phyloP scores from a whole-genome alignment of 129 eudicot genomes.

The Artemisia tridentata region DNA sequence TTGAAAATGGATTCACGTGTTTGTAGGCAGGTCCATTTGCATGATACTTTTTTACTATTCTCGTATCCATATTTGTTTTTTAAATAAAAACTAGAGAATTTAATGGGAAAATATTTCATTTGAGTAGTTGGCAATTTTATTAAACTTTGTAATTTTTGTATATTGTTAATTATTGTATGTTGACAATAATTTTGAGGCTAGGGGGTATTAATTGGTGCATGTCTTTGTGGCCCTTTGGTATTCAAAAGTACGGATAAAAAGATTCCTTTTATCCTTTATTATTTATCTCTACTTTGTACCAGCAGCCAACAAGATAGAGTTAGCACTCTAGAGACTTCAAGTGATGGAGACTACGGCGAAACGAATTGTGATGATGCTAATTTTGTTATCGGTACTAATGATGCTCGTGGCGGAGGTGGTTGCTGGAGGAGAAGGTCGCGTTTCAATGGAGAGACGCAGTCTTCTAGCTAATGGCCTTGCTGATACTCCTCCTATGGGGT shows the following conservation, averaged over 20 bases:
- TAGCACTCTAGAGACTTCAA: not conserved
- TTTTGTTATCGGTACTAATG: not conserved
- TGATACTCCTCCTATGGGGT: slow-evolving; percentile 89
- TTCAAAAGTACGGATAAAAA: not conserved
- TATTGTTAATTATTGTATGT: too few relatives aligned
- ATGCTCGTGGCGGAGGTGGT: not conserved
- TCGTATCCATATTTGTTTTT: too few relatives aligned
- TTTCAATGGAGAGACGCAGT: slow-evolving; percentile 32
- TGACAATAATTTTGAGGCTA: too few relatives aligned
- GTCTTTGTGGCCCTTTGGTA: slow-evolving; percentile 10
- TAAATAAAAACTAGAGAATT: too few relatives aligned
- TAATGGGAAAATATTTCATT: too few relatives aligned
- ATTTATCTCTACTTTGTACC: not conserved
- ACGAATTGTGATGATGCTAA: not conserved
- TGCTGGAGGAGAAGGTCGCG: slow-evolving; percentile 12
- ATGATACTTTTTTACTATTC: not conserved
- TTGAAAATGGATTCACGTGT: slow-evolving; percentile 12
- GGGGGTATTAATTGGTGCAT: not conserved
- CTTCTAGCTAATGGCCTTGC: slow-evolving; percentile 71
- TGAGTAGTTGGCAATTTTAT: too few relatives aligned
- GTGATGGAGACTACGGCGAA: slow-evolving; percentile 14
- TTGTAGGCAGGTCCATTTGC: slow-evolving; percentile 9
- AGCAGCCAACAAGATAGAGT: not conserved
- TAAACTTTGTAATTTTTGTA: too few relatives aligned
- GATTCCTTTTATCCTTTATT: not conserved